A percentile compares a stretch with the other conserved stretches of the same genome.
Evolutionary conservation across 106 monocot species (phyloP).

Genomic region (Dendrobium catenatum): DNA sequence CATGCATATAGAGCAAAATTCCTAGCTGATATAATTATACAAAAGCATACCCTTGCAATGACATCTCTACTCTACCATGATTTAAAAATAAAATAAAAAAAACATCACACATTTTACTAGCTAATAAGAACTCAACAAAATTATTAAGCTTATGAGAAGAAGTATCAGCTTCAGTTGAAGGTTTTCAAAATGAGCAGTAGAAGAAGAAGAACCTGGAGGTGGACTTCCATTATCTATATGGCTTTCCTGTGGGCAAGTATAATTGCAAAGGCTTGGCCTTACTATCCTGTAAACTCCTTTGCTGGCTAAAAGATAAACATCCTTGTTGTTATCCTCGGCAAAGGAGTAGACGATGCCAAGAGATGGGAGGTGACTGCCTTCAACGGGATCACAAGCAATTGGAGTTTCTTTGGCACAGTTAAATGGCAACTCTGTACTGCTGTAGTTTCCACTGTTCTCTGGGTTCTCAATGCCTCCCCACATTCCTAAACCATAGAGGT

Average conservation of each 20-base stretch:
- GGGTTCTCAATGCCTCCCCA: constrained; percentile 76
- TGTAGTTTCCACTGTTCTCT: constrained; percentile 74
- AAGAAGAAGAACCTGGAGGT: constrained; percentile 15
- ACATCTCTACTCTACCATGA: neutral
- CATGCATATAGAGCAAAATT: neutral
- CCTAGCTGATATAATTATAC: neutral
- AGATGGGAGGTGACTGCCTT: constrained; percentile 42
- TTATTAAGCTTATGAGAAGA: neutral
- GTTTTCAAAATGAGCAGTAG: neutral
- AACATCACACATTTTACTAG: neutral
- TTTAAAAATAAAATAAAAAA: neutral
- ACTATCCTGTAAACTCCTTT: constrained; percentile 84
- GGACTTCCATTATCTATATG: constrained; percentile 11
- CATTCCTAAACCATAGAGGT: constrained; percentile 53
- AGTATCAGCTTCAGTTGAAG: neutral
- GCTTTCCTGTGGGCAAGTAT: constrained; percentile 52
- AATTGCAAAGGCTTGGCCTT: constrained; percentile 64
- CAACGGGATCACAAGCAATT: constrained; percentile 55
- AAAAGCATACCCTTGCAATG: neutral
- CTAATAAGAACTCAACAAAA: neutral
- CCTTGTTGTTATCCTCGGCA: constrained; percentile 78
- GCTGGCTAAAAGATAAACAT: constrained; percentile 53
- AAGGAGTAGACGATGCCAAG: constrained; percentile 77
- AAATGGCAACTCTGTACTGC: constrained; percentile 33
- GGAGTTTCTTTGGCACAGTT: constrained; percentile 63